These are phyloP conservation scores for Paramecium sexaurelia DNA, from an alignment of 73 alveolate species.

Conservation along the genomic window DNA sequence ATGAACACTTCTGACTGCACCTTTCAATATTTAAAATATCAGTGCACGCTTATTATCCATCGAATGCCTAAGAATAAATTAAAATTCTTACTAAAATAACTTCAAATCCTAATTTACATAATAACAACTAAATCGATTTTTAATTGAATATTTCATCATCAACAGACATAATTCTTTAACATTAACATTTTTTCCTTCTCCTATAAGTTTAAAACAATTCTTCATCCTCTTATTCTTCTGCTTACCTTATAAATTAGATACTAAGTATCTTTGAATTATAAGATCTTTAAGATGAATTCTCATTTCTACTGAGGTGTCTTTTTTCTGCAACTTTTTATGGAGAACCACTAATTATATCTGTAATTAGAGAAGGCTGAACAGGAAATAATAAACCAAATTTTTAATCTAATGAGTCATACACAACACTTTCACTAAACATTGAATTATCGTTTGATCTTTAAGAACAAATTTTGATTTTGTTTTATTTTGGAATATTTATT, in stretches of 20 bases:
- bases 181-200: conserved; percentile 14
- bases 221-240: neutral
- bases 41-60: neutral
- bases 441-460: neutral
- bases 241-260: neutral
- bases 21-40: neutral
- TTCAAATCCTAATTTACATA: conserved; percentile 35
- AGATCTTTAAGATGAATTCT: neutral
- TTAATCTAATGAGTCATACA: neutral
- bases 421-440: neutral
- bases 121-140: conserved; percentile 6
- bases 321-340: neutral
- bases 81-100: neutral
- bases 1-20: neutral
- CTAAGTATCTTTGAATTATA: neutral
- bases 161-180: conserved; percentile 60
- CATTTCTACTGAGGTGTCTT: neutral
- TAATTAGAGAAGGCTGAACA: neutral
- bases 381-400: neutral
- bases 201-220: neutral
- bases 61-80: neutral
- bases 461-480: neutral
- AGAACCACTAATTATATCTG: neutral
- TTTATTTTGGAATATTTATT: neutral
- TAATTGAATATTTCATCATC: conserved; percentile 64